Percentiles rank a stretch among this genome's conserved stretches.
Evolutionary conservation across 1,284 basidiomycete species (phyloP).

Genomic region (Ceratobasidium sp.): DNA sequence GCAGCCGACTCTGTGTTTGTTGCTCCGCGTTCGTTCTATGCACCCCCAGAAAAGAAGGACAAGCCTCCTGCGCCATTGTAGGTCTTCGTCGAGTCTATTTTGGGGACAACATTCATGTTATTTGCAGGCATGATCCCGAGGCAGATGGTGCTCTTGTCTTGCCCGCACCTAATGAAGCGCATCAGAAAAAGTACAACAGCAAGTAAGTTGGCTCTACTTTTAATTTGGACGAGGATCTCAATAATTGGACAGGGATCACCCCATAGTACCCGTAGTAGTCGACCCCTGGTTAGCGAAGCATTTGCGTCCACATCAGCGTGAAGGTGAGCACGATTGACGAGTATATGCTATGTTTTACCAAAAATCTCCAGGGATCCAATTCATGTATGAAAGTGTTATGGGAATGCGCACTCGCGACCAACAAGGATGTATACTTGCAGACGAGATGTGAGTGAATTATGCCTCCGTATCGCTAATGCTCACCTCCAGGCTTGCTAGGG

Average conservation of each 20-base stretch:
- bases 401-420: conserved; percentile 84
- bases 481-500: conserved; percentile 61
- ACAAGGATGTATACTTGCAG: conserved; percentile 93
- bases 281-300: conserved; percentile 83
- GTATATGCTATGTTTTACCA: too few relatives aligned
- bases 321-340: conserved; percentile 60
- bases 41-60: conserved; percentile 47
- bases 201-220: conserved; percentile 57
- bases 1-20: conserved; percentile 35
- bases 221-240: conserved; percentile 1
- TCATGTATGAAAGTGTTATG: conserved; percentile 97
- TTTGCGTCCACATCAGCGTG: conserved; percentile 89
- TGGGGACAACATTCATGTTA: conserved; percentile 41
- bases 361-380: conserved; percentile 67
- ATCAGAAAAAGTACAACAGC: conserved; percentile 72
- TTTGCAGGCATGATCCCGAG: conserved; percentile 72
- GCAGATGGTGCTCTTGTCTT: conserved; percentile 84
- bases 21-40: conserved; percentile 43
- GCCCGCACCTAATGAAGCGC: conserved; percentile 74
- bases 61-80: conserved; percentile 52
- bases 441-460: conserved; percentile 77
- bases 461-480: conserved; percentile 36
- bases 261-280: conserved; percentile 87
- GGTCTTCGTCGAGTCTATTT: conserved; percentile 42
- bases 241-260: conserved; percentile 54